phyloP scores from a whole-genome alignment of 495 filamentous ascomycete species.

The Podospora pseudoanserina region DNA sequence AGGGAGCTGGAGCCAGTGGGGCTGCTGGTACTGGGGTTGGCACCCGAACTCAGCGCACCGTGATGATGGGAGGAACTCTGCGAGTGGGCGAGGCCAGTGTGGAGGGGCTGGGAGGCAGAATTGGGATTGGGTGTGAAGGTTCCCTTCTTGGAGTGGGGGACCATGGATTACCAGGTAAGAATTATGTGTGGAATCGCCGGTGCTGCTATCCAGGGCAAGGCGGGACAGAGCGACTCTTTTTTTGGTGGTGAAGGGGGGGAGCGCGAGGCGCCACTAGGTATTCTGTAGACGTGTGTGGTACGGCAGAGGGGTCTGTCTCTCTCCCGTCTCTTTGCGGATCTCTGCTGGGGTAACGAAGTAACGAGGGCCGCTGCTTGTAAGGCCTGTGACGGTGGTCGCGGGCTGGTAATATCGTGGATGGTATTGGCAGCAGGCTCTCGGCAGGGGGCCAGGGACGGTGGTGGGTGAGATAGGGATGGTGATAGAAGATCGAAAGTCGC shows the following conservation, averaged over 20 bases:
- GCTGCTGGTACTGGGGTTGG: slow-evolving; percentile 64
- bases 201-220: slow-evolving; percentile 29
- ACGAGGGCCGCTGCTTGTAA: background rate
- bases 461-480: background rate
- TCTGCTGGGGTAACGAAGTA: too few relatives aligned
- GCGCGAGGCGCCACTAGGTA: background rate
- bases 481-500: background rate
- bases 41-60: slow-evolving; percentile 52
- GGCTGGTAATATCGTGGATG: background rate
- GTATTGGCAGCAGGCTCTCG: background rate
- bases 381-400: background rate
- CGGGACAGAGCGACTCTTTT: slow-evolving; percentile 29
- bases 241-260: slow-evolving; percentile 5
- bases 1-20: slow-evolving; percentile 60
- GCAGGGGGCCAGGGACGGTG: too few relatives aligned
- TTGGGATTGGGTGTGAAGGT: slow-evolving; percentile 56
- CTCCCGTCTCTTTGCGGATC: too few relatives aligned
- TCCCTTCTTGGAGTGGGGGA: slow-evolving; percentile 44
- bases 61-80: slow-evolving; percentile 50
- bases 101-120: slow-evolving; percentile 46
- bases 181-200: slow-evolving; percentile 21
- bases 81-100: slow-evolving; percentile 45
- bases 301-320: background rate
- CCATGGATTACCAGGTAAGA: slow-evolving; percentile 33
- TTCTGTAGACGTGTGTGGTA: background rate